Evolutionary conservation across 2,329 filamentous ascomycete genomes (phyloP), one percentile per base, ranked within the genome.

Genomic region (Fusarium ramigenum): DNA sequence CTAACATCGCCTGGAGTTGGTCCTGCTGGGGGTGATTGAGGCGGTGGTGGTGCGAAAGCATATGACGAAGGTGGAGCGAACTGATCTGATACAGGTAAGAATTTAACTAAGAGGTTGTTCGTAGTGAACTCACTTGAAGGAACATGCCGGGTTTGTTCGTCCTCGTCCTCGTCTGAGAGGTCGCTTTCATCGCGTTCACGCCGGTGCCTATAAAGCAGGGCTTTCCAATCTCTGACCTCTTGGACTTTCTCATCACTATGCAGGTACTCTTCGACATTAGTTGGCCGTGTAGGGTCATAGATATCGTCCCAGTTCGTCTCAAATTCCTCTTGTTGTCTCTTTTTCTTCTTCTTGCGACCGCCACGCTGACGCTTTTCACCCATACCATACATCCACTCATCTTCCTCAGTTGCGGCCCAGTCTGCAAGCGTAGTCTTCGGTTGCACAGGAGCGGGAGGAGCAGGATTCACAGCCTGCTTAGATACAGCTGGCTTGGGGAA

Each of bases 221-320:
- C 90, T 80, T 95, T 97, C 95, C 95, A 98, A 77, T 97, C 94
- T 64, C 90, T 88, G 7, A 95, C 89, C 79, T 97, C 94, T 23
- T 88, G 85, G 66, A 95, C 89, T 79, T 93, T 92, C 83, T 97
- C 95, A 66, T 97, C 94, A 78, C 94, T 96, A 68, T 91, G 87
- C 67, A 93, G 88, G 79, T 96, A 98, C 78, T 96, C 93, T 62
- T 95, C 93, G 56, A 96, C 93, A 74, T 91, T 95, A 44, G 93
- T 97, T 14, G 95, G 95, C 43, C 93, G 86, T 16, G 92, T 86
- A 2, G 94, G 93, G 78, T 97, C 95, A 80, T 97, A 98, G 30
- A 96, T 89, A 80, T 97, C 94, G 80, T 97, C 93, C 95, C 95
- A 98, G 79, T 97, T 92, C n/a, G 89, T 90, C 80, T 90, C 88